Evolutionary conservation across 1,284 basidiomycete genomes (phyloP).

Genomic region (Macrocystidia cucumis): DNA sequence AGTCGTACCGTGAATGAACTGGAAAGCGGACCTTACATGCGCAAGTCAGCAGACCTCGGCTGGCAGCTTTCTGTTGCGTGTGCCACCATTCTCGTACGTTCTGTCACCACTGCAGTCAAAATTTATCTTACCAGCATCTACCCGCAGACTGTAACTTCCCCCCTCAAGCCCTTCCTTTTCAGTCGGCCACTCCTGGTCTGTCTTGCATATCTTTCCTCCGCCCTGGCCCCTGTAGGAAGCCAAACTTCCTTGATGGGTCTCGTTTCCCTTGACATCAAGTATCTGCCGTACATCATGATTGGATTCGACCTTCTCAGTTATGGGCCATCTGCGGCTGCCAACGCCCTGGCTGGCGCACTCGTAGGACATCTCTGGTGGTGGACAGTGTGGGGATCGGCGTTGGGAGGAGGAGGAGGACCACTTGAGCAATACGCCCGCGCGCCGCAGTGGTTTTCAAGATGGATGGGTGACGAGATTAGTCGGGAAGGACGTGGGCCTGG

Average conservation of each 20-base stretch:
- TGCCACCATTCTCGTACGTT: constrained; percentile 51
- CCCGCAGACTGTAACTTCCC: constrained; percentile 50
- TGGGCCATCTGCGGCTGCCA: constrained; percentile 51
- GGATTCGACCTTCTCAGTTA: constrained; percentile 62
- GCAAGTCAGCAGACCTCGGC: constrained; percentile 62
- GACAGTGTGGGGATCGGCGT: constrained; percentile 40
- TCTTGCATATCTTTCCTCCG: constrained; percentile 61
- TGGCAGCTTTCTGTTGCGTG: constrained; percentile 64
- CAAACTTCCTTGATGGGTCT: constrained; percentile 73
- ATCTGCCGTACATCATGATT: constrained; percentile 73
- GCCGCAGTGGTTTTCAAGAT: constrained; percentile 27
- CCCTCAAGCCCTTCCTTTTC: constrained; percentile 52
- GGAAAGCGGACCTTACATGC: constrained; percentile 52
- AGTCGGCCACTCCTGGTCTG: constrained; percentile 62
- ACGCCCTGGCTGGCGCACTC: constrained; percentile 60
- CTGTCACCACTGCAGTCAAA: constrained; percentile 2
- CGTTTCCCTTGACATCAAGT: constrained; percentile 60
- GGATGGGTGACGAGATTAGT: constrained; percentile 22
- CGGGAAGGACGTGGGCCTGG: constrained; percentile 11
- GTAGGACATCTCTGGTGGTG: constrained; percentile 80
- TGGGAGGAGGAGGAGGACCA: constrained; percentile 22
- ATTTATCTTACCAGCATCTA: not conserved
- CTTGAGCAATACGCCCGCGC: constrained; percentile 24
- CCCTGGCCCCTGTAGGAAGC: constrained; percentile 56
- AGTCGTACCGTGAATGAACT: constrained; percentile 62